Percentiles rank a stretch among this genome's conserved stretches.
phyloP scores from a whole-genome alignment of 2,329 filamentous ascomycete genomes.

The Ophiostoma angusticollis region DNA sequence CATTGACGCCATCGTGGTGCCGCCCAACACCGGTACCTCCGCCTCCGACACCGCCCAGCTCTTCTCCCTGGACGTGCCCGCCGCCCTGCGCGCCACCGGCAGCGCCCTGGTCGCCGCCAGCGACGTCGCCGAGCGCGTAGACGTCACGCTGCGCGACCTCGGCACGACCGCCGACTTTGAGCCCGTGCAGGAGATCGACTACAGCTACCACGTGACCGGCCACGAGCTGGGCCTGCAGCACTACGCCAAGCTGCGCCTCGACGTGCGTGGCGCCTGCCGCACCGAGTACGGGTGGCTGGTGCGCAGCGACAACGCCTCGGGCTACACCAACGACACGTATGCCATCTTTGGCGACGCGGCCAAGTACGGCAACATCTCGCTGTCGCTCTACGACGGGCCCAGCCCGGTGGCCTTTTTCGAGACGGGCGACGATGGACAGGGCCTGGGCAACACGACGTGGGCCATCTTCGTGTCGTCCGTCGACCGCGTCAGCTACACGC shows the following conservation, averaged over 20 bases:
- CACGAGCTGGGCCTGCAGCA: slow-evolving; percentile 19
- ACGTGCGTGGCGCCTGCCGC: slow-evolving; percentile 17
- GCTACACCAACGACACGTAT: slow-evolving; percentile 13
- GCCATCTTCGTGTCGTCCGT: slow-evolving; percentile 18
- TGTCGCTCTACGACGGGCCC: slow-evolving; percentile 11
- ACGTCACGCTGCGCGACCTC: slow-evolving; percentile 8
- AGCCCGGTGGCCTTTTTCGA: slow-evolving; percentile 9
- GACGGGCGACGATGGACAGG: slow-evolving; percentile 5
- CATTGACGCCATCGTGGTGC: slow-evolving; percentile 9
- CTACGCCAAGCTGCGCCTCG: slow-evolving; percentile 15
- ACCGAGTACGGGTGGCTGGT: slow-evolving; percentile 19
- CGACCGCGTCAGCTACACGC: slow-evolving; percentile 16
- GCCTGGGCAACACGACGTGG: slow-evolving; percentile 16
- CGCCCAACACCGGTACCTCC: slow-evolving; percentile 8
- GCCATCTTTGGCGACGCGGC: slow-evolving; percentile 8
- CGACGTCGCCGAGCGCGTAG: slow-evolving; percentile 4
- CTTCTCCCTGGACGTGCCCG: slow-evolving; percentile 25
- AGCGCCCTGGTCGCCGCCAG: slow-evolving; percentile 72
- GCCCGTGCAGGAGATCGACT: slow-evolving; percentile 15
- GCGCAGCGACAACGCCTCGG: slow-evolving; percentile 9
- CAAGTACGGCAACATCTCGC: slow-evolving; percentile 9
- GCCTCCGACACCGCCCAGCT: slow-evolving; percentile 9
- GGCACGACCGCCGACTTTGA: slow-evolving; percentile 12
- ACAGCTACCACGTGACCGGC: slow-evolving; percentile 16
- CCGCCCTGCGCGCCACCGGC: slow-evolving; percentile 75